Percentiles rank a stretch among this genome's conserved stretches.
Conservation (phyloP, 179 eudicot genomes). For the Gypsophila paniculata region DNA sequence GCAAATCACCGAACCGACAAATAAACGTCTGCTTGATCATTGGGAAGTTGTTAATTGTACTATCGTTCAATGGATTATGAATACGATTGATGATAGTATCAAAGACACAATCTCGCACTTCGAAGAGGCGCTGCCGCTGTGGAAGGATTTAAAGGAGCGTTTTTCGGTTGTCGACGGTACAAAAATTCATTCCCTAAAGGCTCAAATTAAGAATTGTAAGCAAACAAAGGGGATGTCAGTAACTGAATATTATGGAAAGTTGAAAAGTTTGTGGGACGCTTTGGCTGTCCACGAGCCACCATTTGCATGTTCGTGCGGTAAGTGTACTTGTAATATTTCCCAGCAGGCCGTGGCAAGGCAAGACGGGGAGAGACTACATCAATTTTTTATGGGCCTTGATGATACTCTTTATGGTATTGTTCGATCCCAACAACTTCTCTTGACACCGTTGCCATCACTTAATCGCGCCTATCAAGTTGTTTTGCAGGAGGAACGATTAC, state of each 20-base stretch:
- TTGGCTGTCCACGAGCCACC: too few relatives aligned
- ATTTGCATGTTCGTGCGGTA: too few relatives aligned
- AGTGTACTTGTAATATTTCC: too few relatives aligned
- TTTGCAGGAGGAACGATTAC: too few relatives aligned
- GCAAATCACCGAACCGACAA: not conserved
- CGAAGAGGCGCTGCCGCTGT: not conserved
- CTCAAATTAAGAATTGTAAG: not conserved
- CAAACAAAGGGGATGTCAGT: not conserved
- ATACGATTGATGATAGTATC: not conserved
- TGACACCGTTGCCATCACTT: not conserved
- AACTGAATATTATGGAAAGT: not conserved
- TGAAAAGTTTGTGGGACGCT: not conserved
- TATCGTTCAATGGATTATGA: not conserved
- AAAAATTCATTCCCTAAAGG: not conserved
- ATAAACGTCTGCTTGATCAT: not conserved
- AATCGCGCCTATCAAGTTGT: not conserved
- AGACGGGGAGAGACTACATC: not conserved
- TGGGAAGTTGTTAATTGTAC: not conserved
- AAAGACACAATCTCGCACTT: not conserved
- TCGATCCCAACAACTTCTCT: not conserved
- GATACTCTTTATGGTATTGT: not conserved
- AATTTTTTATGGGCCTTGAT: not conserved
- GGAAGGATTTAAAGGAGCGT: not conserved
- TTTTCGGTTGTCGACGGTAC: not conserved
- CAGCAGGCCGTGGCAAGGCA: not conserved